Percentiles rank a stretch among this genome's conserved stretches.
These are phyloP conservation scores for Anthracocystis panici-leucophaei DNA, from an alignment of 1,284 basidiomycete genomes.

Conservation along the genomic window DNA sequence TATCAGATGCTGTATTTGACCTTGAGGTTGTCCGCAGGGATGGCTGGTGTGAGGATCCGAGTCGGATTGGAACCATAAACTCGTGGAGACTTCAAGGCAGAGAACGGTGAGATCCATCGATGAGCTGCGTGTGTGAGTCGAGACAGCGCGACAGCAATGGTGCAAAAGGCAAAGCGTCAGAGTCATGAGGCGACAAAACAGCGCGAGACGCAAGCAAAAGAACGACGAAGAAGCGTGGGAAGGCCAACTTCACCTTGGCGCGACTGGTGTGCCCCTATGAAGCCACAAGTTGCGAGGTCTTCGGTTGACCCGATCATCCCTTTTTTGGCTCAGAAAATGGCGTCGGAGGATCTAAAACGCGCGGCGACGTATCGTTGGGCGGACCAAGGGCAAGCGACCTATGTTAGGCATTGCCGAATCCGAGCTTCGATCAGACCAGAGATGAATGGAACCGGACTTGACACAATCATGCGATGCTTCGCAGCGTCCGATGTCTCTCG, in stretches of 20 bases:
- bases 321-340: slow-evolving; percentile 1
- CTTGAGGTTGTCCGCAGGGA: too few species aligned
- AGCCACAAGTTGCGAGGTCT: neutral
- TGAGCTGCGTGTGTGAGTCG: neutral
- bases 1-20: too few species aligned
- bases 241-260: slow-evolving; percentile 8
- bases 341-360: neutral
- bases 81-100: neutral
- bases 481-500: neutral
- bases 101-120: neutral
- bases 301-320: neutral
- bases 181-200: neutral
- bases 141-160: neutral
- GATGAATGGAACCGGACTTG: neutral
- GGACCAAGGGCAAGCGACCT: neutral
- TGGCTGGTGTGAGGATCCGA: too few species aligned
- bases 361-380: neutral
- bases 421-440: neutral
- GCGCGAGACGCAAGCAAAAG: neutral
- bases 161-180: neutral
- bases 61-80: too few species aligned
- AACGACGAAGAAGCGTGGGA: neutral
- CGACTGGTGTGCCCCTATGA: neutral
- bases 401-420: neutral
- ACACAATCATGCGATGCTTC: neutral